Conservation (phyloP, 257 asterid species). For the Lycium barbarum region DNA sequence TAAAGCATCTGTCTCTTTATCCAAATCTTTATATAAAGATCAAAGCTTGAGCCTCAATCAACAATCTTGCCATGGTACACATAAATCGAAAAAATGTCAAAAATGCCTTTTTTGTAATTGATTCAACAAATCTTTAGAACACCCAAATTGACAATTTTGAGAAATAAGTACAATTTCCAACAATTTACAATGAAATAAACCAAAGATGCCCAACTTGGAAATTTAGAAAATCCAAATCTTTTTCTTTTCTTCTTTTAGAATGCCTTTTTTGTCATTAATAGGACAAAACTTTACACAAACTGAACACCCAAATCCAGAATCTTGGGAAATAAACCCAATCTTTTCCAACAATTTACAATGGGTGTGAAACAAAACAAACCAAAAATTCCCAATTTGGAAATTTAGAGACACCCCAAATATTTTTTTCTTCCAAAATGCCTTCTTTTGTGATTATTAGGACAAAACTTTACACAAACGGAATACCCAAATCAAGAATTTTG, state of each 20-base stretch:
- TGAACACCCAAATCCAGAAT: background rate
- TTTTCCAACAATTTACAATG: background rate
- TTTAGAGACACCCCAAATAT: background rate
- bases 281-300: background rate
- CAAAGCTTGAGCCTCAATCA: slow-evolving; percentile 14
- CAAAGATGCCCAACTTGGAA: too few relatives aligned
- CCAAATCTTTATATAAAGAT: slow-evolving; percentile 1
- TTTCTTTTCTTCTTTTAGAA: background rate
- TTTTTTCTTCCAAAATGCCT: background rate
- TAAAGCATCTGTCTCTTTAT: slow-evolving; percentile 28
- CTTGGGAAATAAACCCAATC: background rate
- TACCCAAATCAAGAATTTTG: too few relatives aligned
- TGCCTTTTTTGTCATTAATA: background rate
- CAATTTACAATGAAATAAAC: too few relatives aligned
- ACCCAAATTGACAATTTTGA: too few relatives aligned
- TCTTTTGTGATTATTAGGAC: background rate
- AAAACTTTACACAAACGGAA: too few relatives aligned
- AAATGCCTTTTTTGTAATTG: background rate
- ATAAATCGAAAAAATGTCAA: background rate
- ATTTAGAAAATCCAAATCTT: too few relatives aligned
- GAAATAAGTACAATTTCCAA: too few relatives aligned
- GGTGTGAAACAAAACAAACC: background rate
- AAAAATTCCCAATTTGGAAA: background rate
- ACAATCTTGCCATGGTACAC: background rate
- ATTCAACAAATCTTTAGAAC: background rate